Evolutionary conservation across 257 asterid species (phyloP).

Genomic region (Solanum chiquidenum): DNA sequence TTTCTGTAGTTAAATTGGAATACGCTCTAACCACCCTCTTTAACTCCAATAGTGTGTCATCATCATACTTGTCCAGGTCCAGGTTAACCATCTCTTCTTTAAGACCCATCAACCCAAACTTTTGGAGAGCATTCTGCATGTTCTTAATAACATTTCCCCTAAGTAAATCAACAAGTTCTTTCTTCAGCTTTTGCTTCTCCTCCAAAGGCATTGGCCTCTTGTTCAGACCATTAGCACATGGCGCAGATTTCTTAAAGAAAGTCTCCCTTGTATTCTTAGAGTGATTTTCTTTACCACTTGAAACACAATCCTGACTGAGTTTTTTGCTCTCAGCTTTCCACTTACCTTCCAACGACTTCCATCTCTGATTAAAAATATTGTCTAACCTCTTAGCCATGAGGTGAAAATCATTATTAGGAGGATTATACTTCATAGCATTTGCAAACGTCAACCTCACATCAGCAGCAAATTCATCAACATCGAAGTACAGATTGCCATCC

Average conservation of each 20-base stretch:
- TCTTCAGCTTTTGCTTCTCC: constrained; percentile 28
- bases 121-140: constrained; percentile 16
- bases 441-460: constrained; percentile 68
- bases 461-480: constrained; percentile 53
- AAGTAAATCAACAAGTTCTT: constrained; percentile 22
- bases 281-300: constrained; percentile 6
- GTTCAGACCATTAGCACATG: constrained; percentile 5
- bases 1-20: constrained; percentile 13
- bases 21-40: constrained; percentile 23
- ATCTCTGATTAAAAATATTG: constrained; percentile 31
- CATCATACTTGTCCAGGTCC: constrained; percentile 22
- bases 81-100: constrained; percentile 5
- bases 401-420: constrained; percentile 37
- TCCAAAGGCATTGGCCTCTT: constrained; percentile 22
- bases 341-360: constrained; percentile 42
- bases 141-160: constrained; percentile 24
- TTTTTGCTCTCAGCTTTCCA: constrained; percentile 16
- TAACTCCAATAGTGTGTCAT: constrained; percentile 33
- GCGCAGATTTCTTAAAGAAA: constrained; percentile 6
- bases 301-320: constrained; percentile 3
- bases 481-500: constrained; percentile 32
- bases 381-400: constrained; percentile 38
- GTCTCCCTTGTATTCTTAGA: constrained; percentile 8
- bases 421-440: constrained; percentile 70
- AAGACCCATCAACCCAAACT: constrained; percentile 6